Conservation (phyloP, 441 rosid genomes). For the Eutrema salsugineum region DNA sequence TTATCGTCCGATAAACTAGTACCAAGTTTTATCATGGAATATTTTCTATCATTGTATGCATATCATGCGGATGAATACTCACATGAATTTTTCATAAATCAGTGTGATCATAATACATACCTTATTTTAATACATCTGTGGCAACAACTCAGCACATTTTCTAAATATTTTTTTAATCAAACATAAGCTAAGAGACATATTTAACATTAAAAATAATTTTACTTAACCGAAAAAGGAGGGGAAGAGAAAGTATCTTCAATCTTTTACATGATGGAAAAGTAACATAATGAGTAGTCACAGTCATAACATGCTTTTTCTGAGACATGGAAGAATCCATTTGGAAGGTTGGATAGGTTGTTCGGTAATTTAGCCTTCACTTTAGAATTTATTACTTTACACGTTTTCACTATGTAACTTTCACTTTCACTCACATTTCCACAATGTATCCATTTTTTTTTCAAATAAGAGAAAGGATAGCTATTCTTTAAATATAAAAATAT, state of each 20-base stretch:
- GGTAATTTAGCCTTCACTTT: slow-evolving; percentile 19
- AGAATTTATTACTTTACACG: slow-evolving; percentile 8
- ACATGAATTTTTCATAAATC: neutral
- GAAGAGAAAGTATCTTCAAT: slow-evolving; percentile 8
- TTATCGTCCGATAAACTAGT: neutral
- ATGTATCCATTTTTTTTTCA: neutral
- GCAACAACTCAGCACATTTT: neutral
- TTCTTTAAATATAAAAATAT: no score
- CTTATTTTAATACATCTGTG: neutral
- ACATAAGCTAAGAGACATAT: neutral
- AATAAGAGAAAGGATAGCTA: neutral
- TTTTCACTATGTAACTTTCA: neutral
- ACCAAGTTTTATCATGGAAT: neutral
- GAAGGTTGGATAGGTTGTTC: slow-evolving; percentile 23
- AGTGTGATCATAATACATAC: neutral
- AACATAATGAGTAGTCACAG: slow-evolving; percentile 15
- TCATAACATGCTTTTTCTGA: slow-evolving; percentile 16
- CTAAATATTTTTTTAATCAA: neutral
- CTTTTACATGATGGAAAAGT: slow-evolving; percentile 10
- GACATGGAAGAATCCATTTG: slow-evolving; percentile 13
- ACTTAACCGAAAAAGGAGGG: neutral
- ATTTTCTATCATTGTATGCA: neutral
- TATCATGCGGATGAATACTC: neutral
- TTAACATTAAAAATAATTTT: neutral
- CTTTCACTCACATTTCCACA: slow-evolving; percentile 12